Evolutionary conservation across 1,284 basidiomycete species (phyloP).

Genomic region (Calocybe gambosa): DNA sequence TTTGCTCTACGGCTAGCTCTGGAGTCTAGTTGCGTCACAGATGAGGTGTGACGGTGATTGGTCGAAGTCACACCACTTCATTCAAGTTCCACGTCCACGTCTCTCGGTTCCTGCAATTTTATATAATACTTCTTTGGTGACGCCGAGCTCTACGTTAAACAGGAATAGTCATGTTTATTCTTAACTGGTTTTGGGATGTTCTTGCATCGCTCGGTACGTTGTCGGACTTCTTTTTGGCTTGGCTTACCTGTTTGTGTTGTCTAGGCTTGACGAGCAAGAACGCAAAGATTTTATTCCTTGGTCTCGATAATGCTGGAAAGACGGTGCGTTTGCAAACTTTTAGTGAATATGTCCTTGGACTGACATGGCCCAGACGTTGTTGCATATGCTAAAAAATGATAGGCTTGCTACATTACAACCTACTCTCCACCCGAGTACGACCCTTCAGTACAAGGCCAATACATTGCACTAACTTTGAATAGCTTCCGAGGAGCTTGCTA

Average conservation of each 20-base stretch:
- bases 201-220: constrained; percentile 82
- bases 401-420: constrained; percentile 96
- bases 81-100: constrained; percentile 12
- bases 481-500: constrained; percentile 99
- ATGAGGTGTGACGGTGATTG: neutral
- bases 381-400: constrained; percentile 99
- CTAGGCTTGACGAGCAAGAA: constrained; percentile 96
- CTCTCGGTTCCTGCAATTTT: constrained; percentile 3
- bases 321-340: constrained; percentile 60
- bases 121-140: constrained; percentile 12
- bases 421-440: constrained; percentile 94
- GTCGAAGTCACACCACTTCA: constrained; percentile 12
- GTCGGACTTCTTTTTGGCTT: neutral
- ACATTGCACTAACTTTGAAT: constrained; percentile 8
- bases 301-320: constrained; percentile 99
- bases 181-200: constrained; percentile 95
- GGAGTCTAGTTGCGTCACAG: too few species aligned
- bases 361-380: constrained; percentile 64
- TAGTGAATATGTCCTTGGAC: neutral
- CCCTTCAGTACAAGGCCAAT: constrained; percentile 12
- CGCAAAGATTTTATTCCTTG: constrained; percentile 99
- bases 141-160: constrained; percentile 5
- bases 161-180: constrained; percentile 63
- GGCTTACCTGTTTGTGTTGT: neutral
- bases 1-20: too few species aligned